Evolutionary conservation across 306 rosid species (phyloP), one percentile per base, ranked within the genome.

Genomic region (Sphenostylis stenocarpa): DNA sequence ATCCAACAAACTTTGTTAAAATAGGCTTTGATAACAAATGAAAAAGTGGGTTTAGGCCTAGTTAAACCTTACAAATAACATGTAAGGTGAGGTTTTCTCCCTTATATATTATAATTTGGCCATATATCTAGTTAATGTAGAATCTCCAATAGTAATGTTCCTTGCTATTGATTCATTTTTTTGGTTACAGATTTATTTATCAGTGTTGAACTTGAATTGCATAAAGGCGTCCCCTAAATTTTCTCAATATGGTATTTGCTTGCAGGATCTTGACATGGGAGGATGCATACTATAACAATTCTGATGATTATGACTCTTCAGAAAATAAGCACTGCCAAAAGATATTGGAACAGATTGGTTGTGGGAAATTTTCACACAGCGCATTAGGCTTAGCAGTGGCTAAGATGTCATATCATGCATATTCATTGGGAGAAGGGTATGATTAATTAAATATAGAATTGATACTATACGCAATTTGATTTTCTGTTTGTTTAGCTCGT

Each of bases 371-470:
- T 84, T 83, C 88, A 1, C 91, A 85, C 13, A 93, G 91, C 45
- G 79, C 94, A 55, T 85, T 96, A 20, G 97, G 93, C 28, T 89
- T 87, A 82, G 97, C 98, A 6, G 85, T 92, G 88, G 96, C 97
- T 60, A 91, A 91, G 84, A 89, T 96, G 98, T 88, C 97, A 4
- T 88, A 88, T 85, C 97, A 84, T 80, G 94, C 88, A 58, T 90
- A 91, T 86, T 87, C 97, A 45, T 85, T 96, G 51, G 99, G 97
- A 49, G 97, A 93, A 93, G 99, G 99, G 99, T 96, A 96, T 71
- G 83, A 34, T 33, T 84, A 78, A 34, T 78, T 49, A 73, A 47
- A 82, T 65, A 23, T 31, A 62, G 57, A 7, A 39, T 45, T 47
- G 65, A 33, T 55, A 36, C 48, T 68, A 17, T 51, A 60, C 49